Percentiles rank a stretch among this genome's conserved stretches.
These are phyloP conservation scores for Neurospora intermedia DNA, from an alignment of 495 filamentous ascomycete genomes.

Conservation along the genomic window DNA sequence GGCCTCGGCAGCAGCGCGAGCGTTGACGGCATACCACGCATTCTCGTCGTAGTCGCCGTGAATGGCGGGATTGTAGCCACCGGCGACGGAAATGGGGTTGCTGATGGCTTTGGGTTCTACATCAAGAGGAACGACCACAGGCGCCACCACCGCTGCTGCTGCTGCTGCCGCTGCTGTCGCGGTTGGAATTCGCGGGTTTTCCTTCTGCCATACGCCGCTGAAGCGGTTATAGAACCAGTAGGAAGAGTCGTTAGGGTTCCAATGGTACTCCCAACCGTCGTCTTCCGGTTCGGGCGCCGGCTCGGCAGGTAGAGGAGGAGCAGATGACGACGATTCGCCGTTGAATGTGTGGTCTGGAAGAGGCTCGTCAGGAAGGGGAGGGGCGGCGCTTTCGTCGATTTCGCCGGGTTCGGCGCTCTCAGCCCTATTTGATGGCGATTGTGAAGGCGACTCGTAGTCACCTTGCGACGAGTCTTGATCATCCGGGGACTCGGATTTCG, in stretches of 20 bases:
- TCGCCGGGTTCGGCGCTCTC: not conserved
- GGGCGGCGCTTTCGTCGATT: constrained; percentile 2
- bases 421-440: not conserved
- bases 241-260: constrained; percentile 58
- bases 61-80: constrained; percentile 89
- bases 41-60: constrained; percentile 93
- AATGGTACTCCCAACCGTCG: constrained; percentile 83
- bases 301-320: constrained; percentile 24
- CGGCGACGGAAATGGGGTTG: constrained; percentile 29
- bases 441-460: not conserved
- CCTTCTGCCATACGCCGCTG: constrained; percentile 68
- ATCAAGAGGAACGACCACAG: constrained; percentile 22
- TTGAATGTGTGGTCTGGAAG: constrained; percentile 6
- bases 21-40: constrained; percentile 72
- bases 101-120: constrained; percentile 11
- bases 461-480: not conserved
- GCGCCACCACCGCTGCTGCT: constrained; percentile 18
- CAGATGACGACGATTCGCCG: not conserved
- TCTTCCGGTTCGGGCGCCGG: constrained; percentile 40
- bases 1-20: constrained; percentile 14
- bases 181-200: constrained; percentile 71
- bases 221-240: constrained; percentile 90
- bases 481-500: not conserved
- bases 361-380: constrained; percentile 22
- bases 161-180: constrained; percentile 10